Conservation (phyloP, 768 basidiomycete genomes). For the Kwoniella dendrophila region DNA sequence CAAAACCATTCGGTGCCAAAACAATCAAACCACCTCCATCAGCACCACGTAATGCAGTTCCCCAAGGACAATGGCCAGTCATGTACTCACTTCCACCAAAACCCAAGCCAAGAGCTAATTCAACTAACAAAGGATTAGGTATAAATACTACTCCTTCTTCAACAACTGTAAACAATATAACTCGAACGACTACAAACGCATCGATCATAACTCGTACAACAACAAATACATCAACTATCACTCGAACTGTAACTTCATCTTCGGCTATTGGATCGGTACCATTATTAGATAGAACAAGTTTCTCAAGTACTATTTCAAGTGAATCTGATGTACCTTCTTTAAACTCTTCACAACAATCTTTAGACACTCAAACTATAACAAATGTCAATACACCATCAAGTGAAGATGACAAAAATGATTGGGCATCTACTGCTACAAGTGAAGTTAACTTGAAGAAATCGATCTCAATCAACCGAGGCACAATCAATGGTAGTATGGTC, state of each 20-base stretch:
- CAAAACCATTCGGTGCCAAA: too few relatives aligned
- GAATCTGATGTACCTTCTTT: conserved; percentile 15
- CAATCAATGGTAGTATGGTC: conserved; percentile 14
- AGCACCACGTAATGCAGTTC: too few relatives aligned
- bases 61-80: too few relatives aligned
- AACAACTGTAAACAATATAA: neutral
- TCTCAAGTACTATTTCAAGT: conserved; percentile 13
- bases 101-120: too few relatives aligned
- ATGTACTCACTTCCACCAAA: too few relatives aligned
- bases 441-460: neutral
- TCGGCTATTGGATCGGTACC: conserved; percentile 8
- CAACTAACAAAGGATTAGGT: too few relatives aligned
- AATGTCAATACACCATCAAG: conserved; percentile 4
- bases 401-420: conserved; percentile 4
- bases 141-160: neutral
- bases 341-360: conserved; percentile 12
- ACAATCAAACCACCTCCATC: too few relatives aligned
- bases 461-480: neutral
- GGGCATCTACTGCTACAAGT: neutral
- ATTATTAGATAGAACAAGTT: conserved; percentile 18
- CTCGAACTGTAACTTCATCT: neutral
- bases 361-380: conserved; percentile 8
- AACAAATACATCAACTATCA: neutral
- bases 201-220: neutral
- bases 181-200: neutral